Evolutionary conservation across 805 yeast genomes (phyloP).

Genomic region (Saccharomyces mikatae): DNA sequence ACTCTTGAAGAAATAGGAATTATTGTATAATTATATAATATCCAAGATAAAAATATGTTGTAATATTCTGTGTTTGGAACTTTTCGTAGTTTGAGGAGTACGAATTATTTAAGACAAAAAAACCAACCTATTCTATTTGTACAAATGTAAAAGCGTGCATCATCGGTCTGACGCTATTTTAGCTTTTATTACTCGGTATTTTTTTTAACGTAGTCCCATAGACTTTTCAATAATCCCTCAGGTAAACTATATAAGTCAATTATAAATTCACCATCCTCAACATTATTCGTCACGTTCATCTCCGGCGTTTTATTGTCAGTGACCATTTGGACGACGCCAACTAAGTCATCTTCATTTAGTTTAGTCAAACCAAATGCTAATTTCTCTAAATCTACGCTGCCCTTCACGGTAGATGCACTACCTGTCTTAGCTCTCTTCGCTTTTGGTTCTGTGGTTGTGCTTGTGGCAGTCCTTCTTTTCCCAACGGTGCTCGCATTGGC

Average conservation of each 20-base stretch:
- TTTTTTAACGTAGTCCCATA: conserved; percentile 90
- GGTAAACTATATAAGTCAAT: conserved; percentile 94
- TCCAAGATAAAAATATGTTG: background rate
- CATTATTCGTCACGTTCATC: conserved; percentile 92
- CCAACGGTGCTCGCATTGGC: conserved; percentile 20
- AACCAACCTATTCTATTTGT: background rate
- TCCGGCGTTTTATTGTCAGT: conserved; percentile 93
- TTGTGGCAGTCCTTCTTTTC: conserved; percentile 17
- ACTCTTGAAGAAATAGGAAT: background rate
- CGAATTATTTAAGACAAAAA: background rate
- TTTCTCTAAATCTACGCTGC: conserved; percentile 77
- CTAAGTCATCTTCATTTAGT: conserved; percentile 82
- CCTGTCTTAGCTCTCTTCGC: conserved; percentile 44
- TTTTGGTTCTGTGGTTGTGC: conserved; percentile 29
- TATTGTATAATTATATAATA: background rate
- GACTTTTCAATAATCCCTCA: conserved; percentile 79
- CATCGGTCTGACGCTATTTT: background rate
- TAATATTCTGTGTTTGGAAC: background rate
- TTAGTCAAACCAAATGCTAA: conserved; percentile 85
- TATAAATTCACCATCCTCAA: conserved; percentile 93
- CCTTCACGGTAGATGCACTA: conserved; percentile 45
- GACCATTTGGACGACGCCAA: conserved; percentile 95
- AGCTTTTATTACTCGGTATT: conserved; percentile 34
- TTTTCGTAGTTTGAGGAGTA: background rate
- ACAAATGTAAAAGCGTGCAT: background rate